Percentiles rank a stretch among this genome's conserved stretches.
Conservation (phyloP, 176 grass and related monocot species). For the Pontederia paniculata region DNA sequence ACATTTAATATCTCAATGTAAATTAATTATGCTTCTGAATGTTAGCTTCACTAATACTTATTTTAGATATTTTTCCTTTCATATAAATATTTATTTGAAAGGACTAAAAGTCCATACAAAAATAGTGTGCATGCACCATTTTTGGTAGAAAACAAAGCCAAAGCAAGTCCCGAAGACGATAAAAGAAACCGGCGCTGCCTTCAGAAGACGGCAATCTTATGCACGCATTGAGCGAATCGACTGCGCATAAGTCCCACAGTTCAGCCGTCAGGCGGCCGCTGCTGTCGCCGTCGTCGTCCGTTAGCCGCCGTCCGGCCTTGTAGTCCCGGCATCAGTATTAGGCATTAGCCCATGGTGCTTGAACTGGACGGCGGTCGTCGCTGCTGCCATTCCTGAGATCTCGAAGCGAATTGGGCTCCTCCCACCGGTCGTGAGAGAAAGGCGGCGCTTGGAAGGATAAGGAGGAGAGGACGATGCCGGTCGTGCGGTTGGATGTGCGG, state of each 20-base stretch:
- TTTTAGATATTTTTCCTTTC: too few species aligned
- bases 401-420: neutral
- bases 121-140: neutral
- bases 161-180: neutral
- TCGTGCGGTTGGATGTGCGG: constrained; percentile 77
- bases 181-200: constrained; percentile 28
- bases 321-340: neutral
- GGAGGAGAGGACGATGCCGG: constrained; percentile 47
- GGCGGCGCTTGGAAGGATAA: constrained; percentile 17
- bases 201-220: constrained; percentile 45
- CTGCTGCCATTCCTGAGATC: neutral
- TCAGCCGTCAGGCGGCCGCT: neutral
- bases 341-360: constrained; percentile 31
- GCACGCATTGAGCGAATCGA: constrained; percentile 7
- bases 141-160: neutral
- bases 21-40: too few species aligned
- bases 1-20: too few species aligned
- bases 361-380: neutral
- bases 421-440: constrained; percentile 4
- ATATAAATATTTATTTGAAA: too few species aligned
- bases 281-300: neutral
- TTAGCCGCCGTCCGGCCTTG: constrained; percentile 16
- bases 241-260: neutral
- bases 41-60: too few species aligned
- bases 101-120: neutral